Base-by-base conservation (phyloP, 2,329 filamentous ascomycete genomes). In the Fusarium verticillioides region DNA sequence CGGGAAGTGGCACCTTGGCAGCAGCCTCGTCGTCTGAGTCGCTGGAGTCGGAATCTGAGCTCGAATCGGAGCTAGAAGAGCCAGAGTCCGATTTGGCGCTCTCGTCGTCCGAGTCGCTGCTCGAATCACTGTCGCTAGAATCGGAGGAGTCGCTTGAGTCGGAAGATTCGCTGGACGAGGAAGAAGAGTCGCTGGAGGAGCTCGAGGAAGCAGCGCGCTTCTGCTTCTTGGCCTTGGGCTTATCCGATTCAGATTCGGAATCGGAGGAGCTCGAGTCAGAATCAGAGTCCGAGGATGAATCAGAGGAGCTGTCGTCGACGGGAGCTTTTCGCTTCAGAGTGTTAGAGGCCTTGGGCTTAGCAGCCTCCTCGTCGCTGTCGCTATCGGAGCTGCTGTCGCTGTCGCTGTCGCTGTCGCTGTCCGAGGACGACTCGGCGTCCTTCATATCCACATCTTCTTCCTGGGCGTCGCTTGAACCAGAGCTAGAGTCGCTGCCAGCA, bases 221-320 rank as follows among this genome's bases (percentile, higher is more conserved):
- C 69, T 80, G 79, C 81, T 89, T 91, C 83, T 91, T 91, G 32
- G 82, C 73, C 67, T 84, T 83, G 7, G 85, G 87, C 65, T 87
- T 83, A 44, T 79, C 78, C 28, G 83, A 84, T 28, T 81, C 82
- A 32, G 79, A 78, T 26, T 74, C 75, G 8, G 78, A 74, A 37
- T 69, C 58, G 36, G 66, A 69, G n/a, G 65, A 69, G 43, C 66
- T 69, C 13, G 66, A 69, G 52, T 63, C 63, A 21, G 70, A 82
- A 43, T 59, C 73, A 23, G 86, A 86, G 53, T 83, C 80, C 2
- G 82, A 82, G 19, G 75, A 77, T 8, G 82, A 83, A 18, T 78
- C 79, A 21, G 82, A 82, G 63, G 80, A 81, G 60, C 67, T 79
- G 26, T 78, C 76, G 28, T 78, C 75, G 40, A 75, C 75, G 2